These are phyloP conservation scores for Xenoacremonium recifei DNA, from an alignment of 2,329 filamentous ascomycete species.

Conservation along the genomic window DNA sequence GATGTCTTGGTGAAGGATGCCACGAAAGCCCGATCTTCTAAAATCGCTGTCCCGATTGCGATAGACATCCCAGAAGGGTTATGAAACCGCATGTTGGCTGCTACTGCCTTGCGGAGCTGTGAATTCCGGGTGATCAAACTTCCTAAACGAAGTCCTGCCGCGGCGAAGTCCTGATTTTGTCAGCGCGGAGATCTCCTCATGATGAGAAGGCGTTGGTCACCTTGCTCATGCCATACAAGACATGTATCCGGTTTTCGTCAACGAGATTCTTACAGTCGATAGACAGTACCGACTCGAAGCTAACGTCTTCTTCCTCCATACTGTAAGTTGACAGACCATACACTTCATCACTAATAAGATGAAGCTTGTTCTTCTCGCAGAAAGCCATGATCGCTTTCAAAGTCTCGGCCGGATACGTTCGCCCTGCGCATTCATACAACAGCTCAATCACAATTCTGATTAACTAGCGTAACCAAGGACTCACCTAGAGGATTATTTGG, in stretches of 20 bases:
- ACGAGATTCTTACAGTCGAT: slow-evolving; percentile 44
- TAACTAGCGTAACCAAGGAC: neutral
- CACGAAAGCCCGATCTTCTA: slow-evolving; percentile 46
- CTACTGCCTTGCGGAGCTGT: slow-evolving; percentile 33
- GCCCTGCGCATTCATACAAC: slow-evolving; percentile 36
- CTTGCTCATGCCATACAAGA: slow-evolving; percentile 45
- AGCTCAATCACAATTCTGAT: neutral
- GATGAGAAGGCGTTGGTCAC: no score
- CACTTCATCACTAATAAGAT: slow-evolving; percentile 58
- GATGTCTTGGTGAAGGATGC: slow-evolving; percentile 42
- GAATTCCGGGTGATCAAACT: slow-evolving; percentile 41
- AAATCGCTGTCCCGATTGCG: slow-evolving; percentile 41
- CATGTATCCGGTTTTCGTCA: slow-evolving; percentile 47
- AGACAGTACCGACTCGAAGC: slow-evolving; percentile 50
- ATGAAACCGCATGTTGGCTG: slow-evolving; percentile 43
- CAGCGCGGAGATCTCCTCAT: no score
- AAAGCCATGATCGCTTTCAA: slow-evolving; percentile 45
- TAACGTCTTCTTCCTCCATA: slow-evolving; percentile 26
- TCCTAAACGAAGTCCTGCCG: slow-evolving; percentile 51
- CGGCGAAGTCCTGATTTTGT: slow-evolving; percentile 55
- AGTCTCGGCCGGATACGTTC: slow-evolving; percentile 42
- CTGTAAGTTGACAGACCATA: slow-evolving; percentile 53
- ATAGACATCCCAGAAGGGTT: slow-evolving; percentile 45
- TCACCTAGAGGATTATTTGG: slow-evolving; percentile 51
- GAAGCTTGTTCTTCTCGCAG: slow-evolving; percentile 48